Percentiles rank a stretch among this genome's conserved stretches.
Evolutionary conservation across 2,329 filamentous ascomycete genomes (phyloP).

Genomic region (Penicillium sp.): DNA sequence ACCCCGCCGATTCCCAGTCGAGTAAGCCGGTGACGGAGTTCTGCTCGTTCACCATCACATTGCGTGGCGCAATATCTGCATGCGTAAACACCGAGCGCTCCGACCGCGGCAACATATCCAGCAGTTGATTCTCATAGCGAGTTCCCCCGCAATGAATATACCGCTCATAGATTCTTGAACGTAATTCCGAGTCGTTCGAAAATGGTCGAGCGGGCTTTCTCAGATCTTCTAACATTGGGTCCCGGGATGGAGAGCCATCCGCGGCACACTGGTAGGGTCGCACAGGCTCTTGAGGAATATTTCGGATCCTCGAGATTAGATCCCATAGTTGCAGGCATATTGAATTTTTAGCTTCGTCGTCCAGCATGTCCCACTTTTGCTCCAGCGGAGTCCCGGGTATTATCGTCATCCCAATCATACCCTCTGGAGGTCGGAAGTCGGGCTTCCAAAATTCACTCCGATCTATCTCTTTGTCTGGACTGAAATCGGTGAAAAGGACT

Average conservation of each 20-base stretch:
- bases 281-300: no score
- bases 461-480: no score
- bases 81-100: slow-evolving; percentile 33
- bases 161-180: slow-evolving; percentile 25
- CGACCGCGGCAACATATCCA: slow-evolving; percentile 25
- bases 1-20: slow-evolving; percentile 44
- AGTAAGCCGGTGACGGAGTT: slow-evolving; percentile 33
- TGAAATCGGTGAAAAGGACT: no score
- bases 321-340: no score
- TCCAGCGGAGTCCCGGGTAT: no score
- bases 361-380: no score
- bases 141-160: slow-evolving; percentile 24
- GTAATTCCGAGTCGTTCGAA: slow-evolving; percentile 20
- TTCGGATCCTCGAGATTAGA: no score
- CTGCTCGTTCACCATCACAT: slow-evolving; percentile 31
- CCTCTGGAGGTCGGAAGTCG: no score
- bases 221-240: slow-evolving; percentile 24
- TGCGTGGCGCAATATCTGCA: slow-evolving; percentile 33
- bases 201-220: slow-evolving; percentile 20
- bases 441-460: no score
- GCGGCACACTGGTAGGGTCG: no score
- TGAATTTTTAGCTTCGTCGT: no score
- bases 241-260: slow-evolving; percentile 10
- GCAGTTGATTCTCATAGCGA: slow-evolving; percentile 20
- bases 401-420: no score